Percentiles rank a stretch among this genome's conserved stretches.
These are phyloP conservation scores for Stipa capillata DNA, from an alignment of 176 grass and related monocot genomes.

Conservation along the genomic window DNA sequence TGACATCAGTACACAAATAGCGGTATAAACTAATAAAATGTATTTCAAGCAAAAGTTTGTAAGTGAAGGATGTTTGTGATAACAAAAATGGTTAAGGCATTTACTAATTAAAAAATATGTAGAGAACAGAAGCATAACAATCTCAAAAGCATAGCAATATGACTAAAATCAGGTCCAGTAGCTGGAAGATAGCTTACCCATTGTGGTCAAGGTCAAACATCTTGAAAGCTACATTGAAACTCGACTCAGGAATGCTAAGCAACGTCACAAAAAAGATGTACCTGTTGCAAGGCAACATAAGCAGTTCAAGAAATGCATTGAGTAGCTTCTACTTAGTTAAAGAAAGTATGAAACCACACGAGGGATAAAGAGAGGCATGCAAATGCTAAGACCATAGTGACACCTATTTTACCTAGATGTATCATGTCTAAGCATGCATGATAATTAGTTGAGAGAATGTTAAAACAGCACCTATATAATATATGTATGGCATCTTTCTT, in stretches of 20 bases:
- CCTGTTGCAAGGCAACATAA: slow-evolving; percentile 38
- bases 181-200: slow-evolving; percentile 43
- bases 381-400: background rate
- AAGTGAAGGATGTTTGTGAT: background rate
- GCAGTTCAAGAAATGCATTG: background rate
- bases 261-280: slow-evolving; percentile 98
- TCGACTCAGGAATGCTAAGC: slow-evolving; percentile 91
- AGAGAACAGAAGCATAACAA: background rate
- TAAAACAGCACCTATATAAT: too few relatives aligned
- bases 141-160: background rate
- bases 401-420: background rate
- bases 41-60: background rate
- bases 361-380: background rate
- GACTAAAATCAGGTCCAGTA: background rate
- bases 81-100: background rate
- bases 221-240: slow-evolving; percentile 95
- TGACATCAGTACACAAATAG: background rate
- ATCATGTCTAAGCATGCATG: background rate
- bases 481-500: background rate
- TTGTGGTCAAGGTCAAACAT: slow-evolving; percentile 96
- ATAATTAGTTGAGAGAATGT: background rate
- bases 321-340: background rate
- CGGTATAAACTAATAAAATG: background rate
- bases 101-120: background rate
- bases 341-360: background rate